Evolutionary conservation across 2,329 filamentous ascomycete genomes (phyloP), one percentile per base, ranked within the genome.

Genomic region (Aspergillus sp.): DNA sequence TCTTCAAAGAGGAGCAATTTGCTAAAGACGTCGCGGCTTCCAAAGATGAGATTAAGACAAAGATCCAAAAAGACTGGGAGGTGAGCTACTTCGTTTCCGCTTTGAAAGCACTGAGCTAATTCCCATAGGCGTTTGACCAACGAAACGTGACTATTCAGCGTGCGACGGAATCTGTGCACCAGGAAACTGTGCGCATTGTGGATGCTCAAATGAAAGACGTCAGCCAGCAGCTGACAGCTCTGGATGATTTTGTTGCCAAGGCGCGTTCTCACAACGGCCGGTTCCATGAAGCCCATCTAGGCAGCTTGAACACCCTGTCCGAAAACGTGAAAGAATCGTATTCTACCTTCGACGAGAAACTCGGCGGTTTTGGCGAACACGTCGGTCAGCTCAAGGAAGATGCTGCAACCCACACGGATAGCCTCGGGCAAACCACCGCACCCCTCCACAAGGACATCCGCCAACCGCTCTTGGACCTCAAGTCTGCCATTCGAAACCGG

Each of bases 201-300:
- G 89, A 93, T 64, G 87, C 88, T 52, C 94, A 99, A 73, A 89
- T 95, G 75, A 81, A 83, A 51, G 89, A 96, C 60, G 88, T 99
- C 66, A 87, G 89, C 55, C 82, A 80, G n/a, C 91, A 97, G 71
- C 92, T 99, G 83, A 84, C 86, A 52, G 89, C 90, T 1, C 81
- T 99, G 6, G 93, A 97, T 64, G 89, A 93, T 59, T 96, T 97
- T 63, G 91, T 97, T 36, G 82, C 87, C 29, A 86, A 89, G 29
- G 91, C 95, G 46, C 85, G 87, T 55, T 83, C 83, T 1, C 88
- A 95, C 64, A 97, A 96, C 68, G 84, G 87, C 25, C 78, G 79
- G 16, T 91, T 96, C 66, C 87, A 94, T 68, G 79, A 85, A 21
- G 80, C 82, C 21, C 89, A 95, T 58, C 72, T 80, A 1, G 70